These are phyloP conservation scores for Nymphaea colorata DNA, from an alignment of 164 flowering plant genomes.

Conservation along the genomic window DNA sequence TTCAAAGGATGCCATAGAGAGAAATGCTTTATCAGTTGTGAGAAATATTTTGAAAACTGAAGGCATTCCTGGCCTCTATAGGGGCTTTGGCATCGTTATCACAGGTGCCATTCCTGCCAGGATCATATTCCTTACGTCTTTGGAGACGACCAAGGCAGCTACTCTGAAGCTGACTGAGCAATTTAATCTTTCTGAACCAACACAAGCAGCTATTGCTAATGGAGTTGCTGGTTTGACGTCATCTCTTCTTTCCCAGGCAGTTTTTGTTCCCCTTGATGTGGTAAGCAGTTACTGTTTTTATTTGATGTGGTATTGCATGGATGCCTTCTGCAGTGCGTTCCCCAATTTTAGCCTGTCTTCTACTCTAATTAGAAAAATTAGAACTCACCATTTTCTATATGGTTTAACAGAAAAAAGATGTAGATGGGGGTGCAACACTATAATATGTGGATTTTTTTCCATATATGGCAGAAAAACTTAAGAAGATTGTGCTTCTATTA, in stretches of 20 bases:
- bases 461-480: no score
- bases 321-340: neutral
- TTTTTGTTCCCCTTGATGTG: conserved; percentile 97
- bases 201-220: conserved; percentile 87
- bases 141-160: conserved; percentile 86
- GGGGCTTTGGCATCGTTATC: conserved; percentile 92
- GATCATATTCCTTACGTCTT: conserved; percentile 73
- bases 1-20: conserved; percentile 56
- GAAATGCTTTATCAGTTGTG: conserved; percentile 56
- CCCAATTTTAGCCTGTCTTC: neutral
- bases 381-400: no score
- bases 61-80: conserved; percentile 83
- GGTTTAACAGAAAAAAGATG: no score
- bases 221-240: conserved; percentile 92
- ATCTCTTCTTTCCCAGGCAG: conserved; percentile 68
- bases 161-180: conserved; percentile 62
- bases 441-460: no score
- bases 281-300: conserved; percentile 23
- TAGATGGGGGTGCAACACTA: no score
- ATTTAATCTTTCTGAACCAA: conserved; percentile 65
- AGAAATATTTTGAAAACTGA: conserved; percentile 60
- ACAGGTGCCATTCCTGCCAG: conserved; percentile 97
- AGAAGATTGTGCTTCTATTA: no score
- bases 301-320: neutral
- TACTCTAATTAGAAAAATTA: no score